Evolutionary conservation across 2,329 filamentous ascomycete species (phyloP).

Genomic region (Botrytis medusae): DNA sequence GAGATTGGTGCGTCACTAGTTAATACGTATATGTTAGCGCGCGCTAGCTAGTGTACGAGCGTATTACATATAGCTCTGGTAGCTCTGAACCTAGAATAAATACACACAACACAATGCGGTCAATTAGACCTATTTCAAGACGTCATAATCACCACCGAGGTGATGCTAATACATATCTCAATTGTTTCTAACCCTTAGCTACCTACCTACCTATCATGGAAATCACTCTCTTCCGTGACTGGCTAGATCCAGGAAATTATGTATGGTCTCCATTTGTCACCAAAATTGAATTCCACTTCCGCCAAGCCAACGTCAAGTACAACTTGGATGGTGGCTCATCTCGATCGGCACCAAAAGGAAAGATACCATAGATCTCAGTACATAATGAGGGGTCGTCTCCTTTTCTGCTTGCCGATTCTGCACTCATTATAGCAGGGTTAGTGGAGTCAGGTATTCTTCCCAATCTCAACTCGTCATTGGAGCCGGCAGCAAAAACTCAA

Average conservation of each 20-base stretch:
- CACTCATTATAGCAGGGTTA: conserved; percentile 53
- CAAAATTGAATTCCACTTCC: conserved; percentile 62
- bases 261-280: conserved; percentile 58
- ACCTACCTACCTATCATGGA: background rate
- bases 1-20: background rate
- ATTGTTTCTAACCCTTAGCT: background rate
- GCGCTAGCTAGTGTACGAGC: background rate
- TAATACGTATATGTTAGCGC: background rate
- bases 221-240: conserved; percentile 53
- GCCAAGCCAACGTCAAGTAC: conserved; percentile 53
- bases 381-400: background rate
- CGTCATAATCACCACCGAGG: background rate
- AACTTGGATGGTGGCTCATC: conserved; percentile 47
- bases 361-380: conserved; percentile 53
- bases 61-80: background rate
- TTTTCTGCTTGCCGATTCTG: conserved; percentile 49
- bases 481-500: conserved; percentile 43
- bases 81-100: background rate
- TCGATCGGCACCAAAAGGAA: conserved; percentile 52
- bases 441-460: conserved; percentile 44
- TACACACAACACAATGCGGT: background rate
- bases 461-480: conserved; percentile 51
- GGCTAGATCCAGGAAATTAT: conserved; percentile 44
- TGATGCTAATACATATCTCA: background rate
- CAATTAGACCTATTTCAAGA: background rate